Evolutionary conservation across 2,329 filamentous ascomycete genomes (phyloP).

Genomic region (Dothistroma septosporum): DNA sequence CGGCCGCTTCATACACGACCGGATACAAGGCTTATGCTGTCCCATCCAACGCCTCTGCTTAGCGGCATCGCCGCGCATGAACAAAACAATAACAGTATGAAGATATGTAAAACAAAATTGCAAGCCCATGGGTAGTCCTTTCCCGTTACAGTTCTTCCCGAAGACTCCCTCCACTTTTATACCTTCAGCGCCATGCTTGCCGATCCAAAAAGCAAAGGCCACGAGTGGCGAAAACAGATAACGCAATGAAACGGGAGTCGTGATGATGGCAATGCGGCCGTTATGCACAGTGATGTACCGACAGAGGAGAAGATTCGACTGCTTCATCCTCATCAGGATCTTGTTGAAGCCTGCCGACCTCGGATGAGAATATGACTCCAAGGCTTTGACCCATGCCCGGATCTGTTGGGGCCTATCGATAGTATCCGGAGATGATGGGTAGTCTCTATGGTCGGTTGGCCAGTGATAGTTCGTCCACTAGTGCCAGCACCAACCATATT

Average conservation of each 20-base stretch:
- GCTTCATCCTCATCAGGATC: too few species aligned
- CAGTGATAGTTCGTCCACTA: too few species aligned
- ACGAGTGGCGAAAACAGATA: constrained; percentile 9
- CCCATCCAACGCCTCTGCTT: constrained; percentile 5
- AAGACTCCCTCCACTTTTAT: constrained; percentile 1
- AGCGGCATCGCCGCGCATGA: background rate
- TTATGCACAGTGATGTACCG: background rate
- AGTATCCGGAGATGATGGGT: too few species aligned
- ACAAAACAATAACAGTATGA: background rate
- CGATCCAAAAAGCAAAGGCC: constrained; percentile 15
- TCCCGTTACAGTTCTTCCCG: background rate
- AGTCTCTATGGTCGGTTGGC: too few species aligned
- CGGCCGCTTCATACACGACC: background rate
- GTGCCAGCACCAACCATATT: background rate
- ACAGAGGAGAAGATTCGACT: background rate
- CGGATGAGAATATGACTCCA: too few species aligned
- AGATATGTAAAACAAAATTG: background rate
- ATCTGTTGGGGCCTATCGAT: too few species aligned
- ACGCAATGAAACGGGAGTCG: background rate
- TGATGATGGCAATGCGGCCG: background rate
- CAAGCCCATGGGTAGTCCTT: background rate
- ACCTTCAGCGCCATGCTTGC: constrained; percentile 20
- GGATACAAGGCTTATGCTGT: background rate
- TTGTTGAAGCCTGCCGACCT: too few species aligned
- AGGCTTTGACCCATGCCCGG: too few species aligned